A percentile compares a stretch with the other conserved stretches of the same genome.
These are phyloP conservation scores for Pythium scleroteichum DNA, from an alignment of 352 stramenopile genomes.

Conservation along the genomic window DNA sequence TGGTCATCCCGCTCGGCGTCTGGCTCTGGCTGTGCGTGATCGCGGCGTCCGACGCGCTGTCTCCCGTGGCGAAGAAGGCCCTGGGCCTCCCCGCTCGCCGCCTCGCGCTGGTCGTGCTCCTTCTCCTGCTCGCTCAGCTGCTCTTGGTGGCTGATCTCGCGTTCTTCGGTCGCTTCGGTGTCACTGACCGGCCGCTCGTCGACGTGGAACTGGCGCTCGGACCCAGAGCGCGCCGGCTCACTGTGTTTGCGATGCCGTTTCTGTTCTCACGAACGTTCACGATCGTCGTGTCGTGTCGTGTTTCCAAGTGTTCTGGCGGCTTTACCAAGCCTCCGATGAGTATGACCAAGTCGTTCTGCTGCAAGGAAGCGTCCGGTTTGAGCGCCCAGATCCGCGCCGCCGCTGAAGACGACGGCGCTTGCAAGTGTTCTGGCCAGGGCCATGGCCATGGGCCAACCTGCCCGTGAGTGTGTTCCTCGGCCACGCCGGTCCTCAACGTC, in stretches of 20 bases:
- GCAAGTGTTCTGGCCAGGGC: too few relatives aligned
- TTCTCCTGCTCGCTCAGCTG: background rate
- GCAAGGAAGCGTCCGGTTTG: slow-evolving; percentile 5
- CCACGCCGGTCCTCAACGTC: too few relatives aligned
- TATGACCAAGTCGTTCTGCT: slow-evolving; percentile 9
- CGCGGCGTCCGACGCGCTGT: slow-evolving; percentile 22
- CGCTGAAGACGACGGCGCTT: too few relatives aligned
- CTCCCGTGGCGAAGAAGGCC: slow-evolving; percentile 12
- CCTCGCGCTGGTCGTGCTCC: background rate
- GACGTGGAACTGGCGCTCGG: background rate
- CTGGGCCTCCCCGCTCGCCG: background rate
- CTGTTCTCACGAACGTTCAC: too few relatives aligned
- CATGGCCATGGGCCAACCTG: too few relatives aligned
- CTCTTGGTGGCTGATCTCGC: slow-evolving; percentile 1
- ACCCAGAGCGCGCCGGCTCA: background rate
- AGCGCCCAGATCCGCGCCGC: background rate
- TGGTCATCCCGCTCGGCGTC: background rate
- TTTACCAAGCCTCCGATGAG: background rate
- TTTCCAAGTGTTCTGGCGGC: slow-evolving; percentile 3
- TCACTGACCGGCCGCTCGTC: slow-evolving; percentile 2
- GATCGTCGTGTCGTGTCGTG: background rate
- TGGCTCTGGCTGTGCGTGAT: slow-evolving; percentile 24
- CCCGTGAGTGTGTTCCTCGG: too few relatives aligned
- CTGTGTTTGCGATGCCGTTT: too few relatives aligned
- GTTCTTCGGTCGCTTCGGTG: slow-evolving; percentile 10